Evolutionary conservation across 2,329 filamentous ascomycete genomes (phyloP).

Genomic region (Penicillium capsulatum): DNA sequence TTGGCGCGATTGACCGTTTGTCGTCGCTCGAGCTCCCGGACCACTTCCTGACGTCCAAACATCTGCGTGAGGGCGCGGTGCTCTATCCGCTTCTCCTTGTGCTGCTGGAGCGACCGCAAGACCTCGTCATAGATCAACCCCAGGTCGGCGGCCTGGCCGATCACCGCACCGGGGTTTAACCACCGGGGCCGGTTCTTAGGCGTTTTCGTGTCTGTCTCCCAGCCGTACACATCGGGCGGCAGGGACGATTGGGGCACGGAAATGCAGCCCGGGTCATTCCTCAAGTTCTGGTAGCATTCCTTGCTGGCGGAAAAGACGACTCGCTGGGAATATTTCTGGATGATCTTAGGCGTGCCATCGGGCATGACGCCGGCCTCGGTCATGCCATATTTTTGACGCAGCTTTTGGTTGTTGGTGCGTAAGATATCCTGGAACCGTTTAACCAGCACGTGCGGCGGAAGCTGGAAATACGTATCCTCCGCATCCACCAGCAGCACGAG

Average conservation of each 20-base stretch:
- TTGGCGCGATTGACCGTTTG: conserved; percentile 31
- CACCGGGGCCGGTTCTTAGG: conserved; percentile 46
- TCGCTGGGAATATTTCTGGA: conserved; percentile 48
- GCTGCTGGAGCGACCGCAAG: conserved; percentile 35
- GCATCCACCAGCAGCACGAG: conserved; percentile 62
- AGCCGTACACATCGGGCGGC: conserved; percentile 48
- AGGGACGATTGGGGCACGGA: conserved; percentile 51
- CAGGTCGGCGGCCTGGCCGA: conserved; percentile 51
- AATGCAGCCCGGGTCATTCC: conserved; percentile 49
- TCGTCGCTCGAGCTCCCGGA: conserved; percentile 43
- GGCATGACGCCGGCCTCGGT: conserved; percentile 19
- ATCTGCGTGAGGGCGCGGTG: conserved; percentile 50
- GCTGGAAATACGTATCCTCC: conserved; percentile 62
- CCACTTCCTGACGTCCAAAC: conserved; percentile 52
- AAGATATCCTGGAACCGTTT: conserved; percentile 57
- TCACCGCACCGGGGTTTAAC: conserved; percentile 47
- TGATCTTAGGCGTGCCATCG: conserved; percentile 16
- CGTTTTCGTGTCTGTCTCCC: conserved; percentile 39
- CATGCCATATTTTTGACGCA: conserved; percentile 49
- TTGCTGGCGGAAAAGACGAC: conserved; percentile 57
- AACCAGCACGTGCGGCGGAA: conserved; percentile 60
- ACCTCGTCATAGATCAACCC: conserved; percentile 45
- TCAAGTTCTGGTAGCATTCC: conserved; percentile 45
- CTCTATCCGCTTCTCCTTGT: conserved; percentile 36
- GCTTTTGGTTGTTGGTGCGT: conserved; percentile 50